phyloP scores from a whole-genome alignment of 75 land plant species.

The Cupressus sempervirens region DNA sequence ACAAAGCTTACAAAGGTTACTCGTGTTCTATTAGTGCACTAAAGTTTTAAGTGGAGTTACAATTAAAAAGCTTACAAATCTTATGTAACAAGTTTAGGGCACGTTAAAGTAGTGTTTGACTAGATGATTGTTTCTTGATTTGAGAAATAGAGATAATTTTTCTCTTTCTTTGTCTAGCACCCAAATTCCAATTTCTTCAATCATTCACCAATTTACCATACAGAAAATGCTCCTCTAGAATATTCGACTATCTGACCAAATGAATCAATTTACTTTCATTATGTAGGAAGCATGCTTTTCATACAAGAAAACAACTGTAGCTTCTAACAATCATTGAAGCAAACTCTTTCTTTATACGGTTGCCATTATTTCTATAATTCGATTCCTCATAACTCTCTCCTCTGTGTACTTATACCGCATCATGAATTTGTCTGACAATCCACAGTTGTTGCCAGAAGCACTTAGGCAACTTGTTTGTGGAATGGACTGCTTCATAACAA shows the following conservation, averaged over 20 bases:
- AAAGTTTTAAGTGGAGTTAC: no score
- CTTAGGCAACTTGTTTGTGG: background rate
- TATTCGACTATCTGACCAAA: background rate
- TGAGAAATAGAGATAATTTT: no score
- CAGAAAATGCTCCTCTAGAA: background rate
- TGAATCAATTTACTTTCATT: background rate
- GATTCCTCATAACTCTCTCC: background rate
- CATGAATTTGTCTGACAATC: background rate
- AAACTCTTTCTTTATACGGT: background rate
- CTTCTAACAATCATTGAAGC: background rate
- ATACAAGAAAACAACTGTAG: background rate
- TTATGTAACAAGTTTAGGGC: background rate
- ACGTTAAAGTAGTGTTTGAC: no score
- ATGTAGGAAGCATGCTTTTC: background rate
- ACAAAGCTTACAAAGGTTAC: no score
- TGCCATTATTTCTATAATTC: background rate
- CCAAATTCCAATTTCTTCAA: no score
- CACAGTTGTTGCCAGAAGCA: background rate
- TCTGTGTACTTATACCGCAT: background rate
- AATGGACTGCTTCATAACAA: background rate
- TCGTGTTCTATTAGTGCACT: no score
- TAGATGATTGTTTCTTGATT: no score
- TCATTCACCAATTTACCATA: background rate
- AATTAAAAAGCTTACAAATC: background rate
- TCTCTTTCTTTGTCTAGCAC: no score